A percentile compares a stretch with the other conserved stretches of the same genome.
Conservation (phyloP, 2,329 filamentous ascomycete species). For the Orbilia quercus region DNA sequence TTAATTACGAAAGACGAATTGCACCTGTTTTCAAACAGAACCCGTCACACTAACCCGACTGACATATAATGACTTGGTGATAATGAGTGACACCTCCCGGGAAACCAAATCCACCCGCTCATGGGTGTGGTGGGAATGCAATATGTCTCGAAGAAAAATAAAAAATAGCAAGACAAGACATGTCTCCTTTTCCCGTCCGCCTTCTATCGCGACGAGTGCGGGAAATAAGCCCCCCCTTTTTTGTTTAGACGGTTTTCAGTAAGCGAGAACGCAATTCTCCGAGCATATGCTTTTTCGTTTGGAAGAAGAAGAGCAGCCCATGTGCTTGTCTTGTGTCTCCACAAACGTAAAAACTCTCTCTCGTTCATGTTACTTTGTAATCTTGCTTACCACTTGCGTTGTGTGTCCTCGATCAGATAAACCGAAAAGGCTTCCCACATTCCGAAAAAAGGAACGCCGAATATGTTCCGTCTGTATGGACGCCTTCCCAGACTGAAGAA, state of each 20-base stretch:
- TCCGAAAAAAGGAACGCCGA: conserved; percentile 56
- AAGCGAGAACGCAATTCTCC: conserved; percentile 57
- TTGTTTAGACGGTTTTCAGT: conserved; percentile 56
- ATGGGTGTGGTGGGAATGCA: conserved; percentile 31
- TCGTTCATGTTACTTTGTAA: conserved; percentile 25
- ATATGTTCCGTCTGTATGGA: conserved; percentile 39
- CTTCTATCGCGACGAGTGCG: conserved; percentile 54
- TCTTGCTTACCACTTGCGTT: conserved; percentile 42
- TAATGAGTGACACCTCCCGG: conserved; percentile 52
- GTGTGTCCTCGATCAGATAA: conserved; percentile 11
- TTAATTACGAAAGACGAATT: conserved; percentile 56
- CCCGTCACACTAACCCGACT: conserved; percentile 52
- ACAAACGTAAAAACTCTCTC: conserved; percentile 43
- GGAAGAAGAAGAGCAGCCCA: conserved; percentile 26
- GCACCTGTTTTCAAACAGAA: conserved; percentile 53
- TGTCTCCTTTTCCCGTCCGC: conserved; percentile 53
- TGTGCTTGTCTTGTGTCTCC: conserved; percentile 48
- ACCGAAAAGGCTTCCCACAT: conserved; percentile 55
- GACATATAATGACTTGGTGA: conserved; percentile 46
- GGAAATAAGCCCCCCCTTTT: conserved; percentile 57
- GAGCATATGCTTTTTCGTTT: conserved; percentile 51
- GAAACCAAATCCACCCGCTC: conserved; percentile 39
- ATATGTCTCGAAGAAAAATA: conserved; percentile 28
- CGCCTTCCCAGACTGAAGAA: conserved; percentile 21
- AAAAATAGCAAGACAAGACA: too few relatives aligned